Percentiles rank a stretch among this genome's conserved stretches.
Evolutionary conservation across 23 red algal species (phyloP).

Genomic region (Agarophyton chilense): DNA sequence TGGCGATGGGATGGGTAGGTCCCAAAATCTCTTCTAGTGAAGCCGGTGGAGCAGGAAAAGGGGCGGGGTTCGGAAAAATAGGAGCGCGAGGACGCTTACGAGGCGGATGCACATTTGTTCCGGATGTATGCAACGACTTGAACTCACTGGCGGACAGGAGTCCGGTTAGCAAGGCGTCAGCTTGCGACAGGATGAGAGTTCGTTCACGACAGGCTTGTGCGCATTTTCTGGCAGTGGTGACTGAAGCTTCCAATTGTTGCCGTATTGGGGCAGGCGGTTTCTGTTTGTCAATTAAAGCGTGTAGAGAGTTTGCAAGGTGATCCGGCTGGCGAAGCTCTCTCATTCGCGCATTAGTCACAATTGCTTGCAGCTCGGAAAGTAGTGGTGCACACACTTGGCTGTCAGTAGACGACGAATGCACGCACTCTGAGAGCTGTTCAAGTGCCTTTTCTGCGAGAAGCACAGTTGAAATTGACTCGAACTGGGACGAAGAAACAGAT

Average conservation of each 20-base stretch:
- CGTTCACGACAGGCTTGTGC: background rate
- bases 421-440: background rate
- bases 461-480: background rate
- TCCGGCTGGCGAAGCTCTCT: background rate
- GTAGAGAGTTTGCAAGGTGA: background rate
- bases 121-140: background rate
- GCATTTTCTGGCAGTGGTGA: background rate
- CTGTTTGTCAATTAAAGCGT: background rate
- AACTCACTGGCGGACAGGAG: background rate
- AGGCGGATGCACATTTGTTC: background rate
- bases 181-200: background rate
- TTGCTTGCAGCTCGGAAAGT: background rate
- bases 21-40: background rate
- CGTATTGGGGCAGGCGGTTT: background rate
- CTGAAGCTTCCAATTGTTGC: background rate
- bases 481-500: background rate
- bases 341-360: background rate
- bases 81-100: constrained; percentile 16
- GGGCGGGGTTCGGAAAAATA: background rate
- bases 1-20: background rate
- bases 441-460: background rate
- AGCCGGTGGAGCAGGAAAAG: background rate
- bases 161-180: background rate
- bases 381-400: background rate
- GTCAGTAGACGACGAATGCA: background rate